phyloP scores from a whole-genome alignment of 352 stramenopile genomes.

The Pythium coloratum region DNA sequence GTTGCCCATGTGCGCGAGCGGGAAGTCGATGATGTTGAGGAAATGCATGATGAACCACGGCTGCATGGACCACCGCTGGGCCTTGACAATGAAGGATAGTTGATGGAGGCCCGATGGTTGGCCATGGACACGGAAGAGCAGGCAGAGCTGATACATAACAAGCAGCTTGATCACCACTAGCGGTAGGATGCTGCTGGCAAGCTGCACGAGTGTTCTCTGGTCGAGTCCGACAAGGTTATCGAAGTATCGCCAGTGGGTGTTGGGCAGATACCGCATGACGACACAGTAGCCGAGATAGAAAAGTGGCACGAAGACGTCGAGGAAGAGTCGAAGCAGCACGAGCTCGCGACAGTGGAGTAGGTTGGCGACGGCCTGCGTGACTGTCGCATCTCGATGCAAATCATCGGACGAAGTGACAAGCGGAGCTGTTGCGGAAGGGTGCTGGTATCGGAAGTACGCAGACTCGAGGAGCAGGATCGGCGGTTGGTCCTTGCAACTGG shows the following conservation, averaged over 20 bases:
- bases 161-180: constrained; percentile 1
- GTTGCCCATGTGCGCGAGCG: constrained; percentile 19
- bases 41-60: constrained; percentile 8
- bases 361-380: not conserved
- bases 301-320: constrained; percentile 19
- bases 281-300: constrained; percentile 12
- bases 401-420: no score
- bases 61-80: constrained; percentile 20
- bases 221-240: not conserved
- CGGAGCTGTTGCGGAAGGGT: no score
- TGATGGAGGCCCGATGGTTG: constrained; percentile 7
- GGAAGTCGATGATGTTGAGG: constrained; percentile 13
- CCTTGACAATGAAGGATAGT: constrained; percentile 9
- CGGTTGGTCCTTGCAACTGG: not conserved
- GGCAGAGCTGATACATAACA: not conserved
- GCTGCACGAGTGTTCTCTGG: not conserved
- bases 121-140: not conserved
- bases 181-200: not conserved
- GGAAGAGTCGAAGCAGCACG: constrained; percentile 18
- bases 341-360: constrained; percentile 19
- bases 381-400: not conserved
- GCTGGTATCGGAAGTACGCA: not conserved
- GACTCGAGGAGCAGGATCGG: not conserved
- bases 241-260: constrained; percentile 2
- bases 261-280: not conserved